Conservation (phyloP, 345 rosid species). For the Bruguiera sexangula region DNA sequence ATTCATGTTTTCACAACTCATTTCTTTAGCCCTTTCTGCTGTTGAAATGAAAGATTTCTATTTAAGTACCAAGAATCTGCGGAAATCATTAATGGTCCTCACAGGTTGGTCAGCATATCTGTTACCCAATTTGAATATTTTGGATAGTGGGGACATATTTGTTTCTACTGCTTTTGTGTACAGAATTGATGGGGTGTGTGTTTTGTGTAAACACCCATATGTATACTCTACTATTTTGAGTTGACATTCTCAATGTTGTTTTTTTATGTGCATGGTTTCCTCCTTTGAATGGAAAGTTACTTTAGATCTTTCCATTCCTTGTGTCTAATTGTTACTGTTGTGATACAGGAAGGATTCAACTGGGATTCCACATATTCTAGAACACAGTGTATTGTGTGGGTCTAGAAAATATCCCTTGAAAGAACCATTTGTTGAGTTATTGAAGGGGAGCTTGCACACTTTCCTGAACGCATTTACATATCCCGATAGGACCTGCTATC, state of each 20-base stretch:
- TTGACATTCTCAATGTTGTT: background rate
- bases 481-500: constrained; percentile 97
- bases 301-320: constrained; percentile 1
- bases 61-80: too few relatives aligned
- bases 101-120: too few relatives aligned
- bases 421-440: constrained; percentile 94
- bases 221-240: too few relatives aligned
- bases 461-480: constrained; percentile 94
- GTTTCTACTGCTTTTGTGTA: too few relatives aligned
- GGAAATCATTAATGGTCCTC: too few relatives aligned
- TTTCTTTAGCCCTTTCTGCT: too few relatives aligned
- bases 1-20: too few relatives aligned
- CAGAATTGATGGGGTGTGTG: too few relatives aligned
- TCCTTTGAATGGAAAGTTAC: constrained; percentile 5
- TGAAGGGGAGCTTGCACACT: constrained; percentile 92
- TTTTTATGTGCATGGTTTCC: background rate
- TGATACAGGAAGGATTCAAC: constrained; percentile 87
- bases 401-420: constrained; percentile 93
- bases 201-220: too few relatives aligned
- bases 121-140: too few relatives aligned
- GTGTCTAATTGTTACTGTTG: constrained; percentile 8
- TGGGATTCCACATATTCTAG: constrained; percentile 96
- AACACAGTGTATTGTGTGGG: constrained; percentile 95
- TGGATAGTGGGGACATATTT: too few relatives aligned
- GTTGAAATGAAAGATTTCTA: too few relatives aligned